These are phyloP conservation scores for Fusarium bulbicola DNA, from an alignment of 2,329 filamentous ascomycete species.

Conservation along the genomic window DNA sequence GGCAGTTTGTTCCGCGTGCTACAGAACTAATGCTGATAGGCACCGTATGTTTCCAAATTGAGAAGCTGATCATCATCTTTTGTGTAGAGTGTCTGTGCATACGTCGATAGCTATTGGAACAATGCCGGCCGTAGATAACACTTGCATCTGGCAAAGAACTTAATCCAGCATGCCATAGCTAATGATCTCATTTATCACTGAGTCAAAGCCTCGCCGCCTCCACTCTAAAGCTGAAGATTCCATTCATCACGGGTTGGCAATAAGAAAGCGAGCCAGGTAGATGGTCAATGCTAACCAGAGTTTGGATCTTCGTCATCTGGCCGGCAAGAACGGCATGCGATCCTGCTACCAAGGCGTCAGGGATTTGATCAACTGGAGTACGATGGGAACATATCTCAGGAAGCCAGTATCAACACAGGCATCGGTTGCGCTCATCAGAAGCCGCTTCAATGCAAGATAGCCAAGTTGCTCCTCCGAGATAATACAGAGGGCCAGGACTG, in stretches of 20 bases:
- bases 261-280: background rate
- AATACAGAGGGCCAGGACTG: too few species aligned
- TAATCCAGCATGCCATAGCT: background rate
- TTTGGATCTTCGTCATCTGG: background rate
- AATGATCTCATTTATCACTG: too few species aligned
- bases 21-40: rapidly evolving
- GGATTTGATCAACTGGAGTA: background rate
- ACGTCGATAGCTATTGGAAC: background rate
- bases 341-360: too few species aligned
- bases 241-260: background rate
- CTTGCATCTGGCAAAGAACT: background rate
- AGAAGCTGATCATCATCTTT: background rate
- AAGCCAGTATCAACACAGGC: background rate
- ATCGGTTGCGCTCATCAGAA: background rate
- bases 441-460: background rate
- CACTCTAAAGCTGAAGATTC: rapidly evolving
- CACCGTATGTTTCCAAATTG: rapidly evolving
- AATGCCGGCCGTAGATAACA: background rate
- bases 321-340: background rate
- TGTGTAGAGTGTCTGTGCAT: background rate
- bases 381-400: background rate
- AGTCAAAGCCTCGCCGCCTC: background rate
- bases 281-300: rapidly evolving
- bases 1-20: background rate
- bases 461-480: background rate